A percentile compares a stretch with the other conserved stretches of the same genome.
phyloP scores from a whole-genome alignment of 2,329 filamentous ascomycete species.

The Tolypocladium tropicale region DNA sequence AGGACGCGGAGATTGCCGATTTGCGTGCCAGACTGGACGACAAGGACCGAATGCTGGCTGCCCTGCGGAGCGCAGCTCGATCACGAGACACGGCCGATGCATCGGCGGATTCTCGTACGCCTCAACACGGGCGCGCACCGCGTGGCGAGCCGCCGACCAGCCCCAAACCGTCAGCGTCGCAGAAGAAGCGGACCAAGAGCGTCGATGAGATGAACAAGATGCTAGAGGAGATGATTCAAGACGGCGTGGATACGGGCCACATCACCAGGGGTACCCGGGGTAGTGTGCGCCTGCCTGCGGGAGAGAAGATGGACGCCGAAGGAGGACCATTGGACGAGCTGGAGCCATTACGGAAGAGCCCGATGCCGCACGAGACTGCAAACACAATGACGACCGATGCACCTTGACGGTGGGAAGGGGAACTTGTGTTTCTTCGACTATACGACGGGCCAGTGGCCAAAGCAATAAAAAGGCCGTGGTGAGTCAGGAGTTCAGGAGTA shows the following conservation, averaged over 20 bases:
- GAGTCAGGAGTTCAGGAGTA: slow-evolving; percentile 7
- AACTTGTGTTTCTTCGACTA: neutral
- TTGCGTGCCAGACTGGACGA: slow-evolving; percentile 84
- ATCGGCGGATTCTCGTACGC: slow-evolving; percentile 21
- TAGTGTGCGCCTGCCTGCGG: slow-evolving; percentile 50
- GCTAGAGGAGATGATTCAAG: slow-evolving; percentile 93
- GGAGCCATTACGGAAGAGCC: slow-evolving; percentile 29
- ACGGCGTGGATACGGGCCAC: slow-evolving; percentile 68
- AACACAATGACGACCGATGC: slow-evolving; percentile 16
- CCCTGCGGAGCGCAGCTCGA: slow-evolving; percentile 73
- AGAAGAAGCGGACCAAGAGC: slow-evolving; percentile 52
- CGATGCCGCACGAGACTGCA: slow-evolving; percentile 14
- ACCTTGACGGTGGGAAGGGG: slow-evolving; percentile 6
- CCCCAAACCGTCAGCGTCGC: slow-evolving; percentile 13
- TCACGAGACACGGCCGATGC: slow-evolving; percentile 73
- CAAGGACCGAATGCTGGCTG: slow-evolving; percentile 87
- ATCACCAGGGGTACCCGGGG: slow-evolving; percentile 56
- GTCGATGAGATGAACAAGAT: slow-evolving; percentile 90
- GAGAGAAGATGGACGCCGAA: slow-evolving; percentile 28
- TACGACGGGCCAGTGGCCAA: neutral
- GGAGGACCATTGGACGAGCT: slow-evolving; percentile 22
- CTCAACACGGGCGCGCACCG: slow-evolving; percentile 8
- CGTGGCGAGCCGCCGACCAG: slow-evolving; percentile 6
- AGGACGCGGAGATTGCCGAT: slow-evolving; percentile 86
- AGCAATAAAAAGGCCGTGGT: neutral